Percentiles rank a stretch among this genome's conserved stretches.
Conservation (phyloP, 2,329 filamentous ascomycete species). For the Dactylellina haptotyla region DNA sequence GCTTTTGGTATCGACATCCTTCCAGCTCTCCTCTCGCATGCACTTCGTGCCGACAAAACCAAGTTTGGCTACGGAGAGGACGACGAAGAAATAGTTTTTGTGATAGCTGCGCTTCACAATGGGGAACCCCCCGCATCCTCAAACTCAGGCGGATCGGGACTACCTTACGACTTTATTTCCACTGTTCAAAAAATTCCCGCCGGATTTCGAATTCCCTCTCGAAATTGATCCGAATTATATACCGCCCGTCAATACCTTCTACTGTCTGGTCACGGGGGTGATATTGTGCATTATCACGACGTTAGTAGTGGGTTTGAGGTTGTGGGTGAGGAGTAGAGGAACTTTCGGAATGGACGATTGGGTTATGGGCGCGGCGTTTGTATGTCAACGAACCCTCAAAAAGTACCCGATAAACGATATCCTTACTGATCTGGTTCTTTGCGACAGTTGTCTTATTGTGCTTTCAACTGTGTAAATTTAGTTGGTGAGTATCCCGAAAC, state of each 20-base stretch:
- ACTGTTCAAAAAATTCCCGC: slow-evolving; percentile 31
- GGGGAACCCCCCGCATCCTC: slow-evolving; percentile 35
- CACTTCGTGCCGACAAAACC: background rate
- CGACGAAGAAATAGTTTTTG: slow-evolving; percentile 1
- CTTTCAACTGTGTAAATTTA: slow-evolving; percentile 41
- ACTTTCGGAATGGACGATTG: slow-evolving; percentile 53
- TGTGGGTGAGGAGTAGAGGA: slow-evolving; percentile 50
- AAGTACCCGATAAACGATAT: background rate
- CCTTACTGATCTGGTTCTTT: background rate
- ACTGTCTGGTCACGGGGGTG: slow-evolving; percentile 29
- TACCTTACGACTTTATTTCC: slow-evolving; percentile 23
- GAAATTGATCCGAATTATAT: slow-evolving; percentile 32
- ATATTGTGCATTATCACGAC: slow-evolving; percentile 29
- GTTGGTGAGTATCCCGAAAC: slow-evolving; percentile 31
- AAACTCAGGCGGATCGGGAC: slow-evolving; percentile 37
- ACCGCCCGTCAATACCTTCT: slow-evolving; percentile 37
- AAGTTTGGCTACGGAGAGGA: background rate
- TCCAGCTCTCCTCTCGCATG: background rate
- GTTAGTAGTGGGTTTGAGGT: slow-evolving; percentile 23
- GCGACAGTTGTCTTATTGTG: slow-evolving; percentile 38
- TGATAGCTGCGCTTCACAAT: slow-evolving; percentile 18
- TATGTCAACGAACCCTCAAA: slow-evolving; percentile 16
- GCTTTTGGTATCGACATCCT: background rate
- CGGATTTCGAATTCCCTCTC: slow-evolving; percentile 43
- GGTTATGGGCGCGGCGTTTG: slow-evolving; percentile 49